Conservation (phyloP, 305 asterid species). For the Rubia balearica region DNA sequence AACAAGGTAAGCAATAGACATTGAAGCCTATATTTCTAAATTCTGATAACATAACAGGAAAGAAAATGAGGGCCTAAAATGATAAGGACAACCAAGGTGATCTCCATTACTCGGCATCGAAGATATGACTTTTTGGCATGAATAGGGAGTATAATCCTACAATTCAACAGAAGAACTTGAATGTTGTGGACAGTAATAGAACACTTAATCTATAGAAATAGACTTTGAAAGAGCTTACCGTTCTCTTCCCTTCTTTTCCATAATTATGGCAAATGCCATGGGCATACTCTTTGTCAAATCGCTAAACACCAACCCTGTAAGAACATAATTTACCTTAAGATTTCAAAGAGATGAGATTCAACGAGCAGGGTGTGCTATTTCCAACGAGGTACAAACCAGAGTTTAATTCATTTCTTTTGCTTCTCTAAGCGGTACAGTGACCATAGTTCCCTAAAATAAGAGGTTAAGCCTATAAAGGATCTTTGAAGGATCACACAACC, state of each 20-base stretch:
- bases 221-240: constrained; percentile 41
- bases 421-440: not conserved
- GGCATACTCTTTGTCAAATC: constrained; percentile 93
- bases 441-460: not conserved
- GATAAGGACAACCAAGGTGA: constrained; percentile 94
- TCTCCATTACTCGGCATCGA: constrained; percentile 84
- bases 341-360: constrained; percentile 7
- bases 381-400: not conserved
- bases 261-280: constrained; percentile 83
- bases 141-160: constrained; percentile 97
- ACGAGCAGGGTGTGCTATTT: not conserved
- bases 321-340: constrained; percentile 16
- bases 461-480: not conserved
- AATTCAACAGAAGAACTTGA: constrained; percentile 9
- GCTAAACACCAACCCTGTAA: constrained; percentile 89
- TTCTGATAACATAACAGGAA: constrained; percentile 9
- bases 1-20: not conserved
- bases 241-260: constrained; percentile 99
- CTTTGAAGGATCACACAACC: not conserved
- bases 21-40: not conserved
- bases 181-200: not conserved
- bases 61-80: constrained; percentile 61
- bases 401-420: not conserved
- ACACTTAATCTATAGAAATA: not conserved
- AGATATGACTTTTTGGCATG: constrained; percentile 82